Percentiles rank a stretch among this genome's conserved stretches.
These are phyloP conservation scores for Daldinia caldariorum DNA, from an alignment of 495 filamentous ascomycete species.

Conservation along the genomic window DNA sequence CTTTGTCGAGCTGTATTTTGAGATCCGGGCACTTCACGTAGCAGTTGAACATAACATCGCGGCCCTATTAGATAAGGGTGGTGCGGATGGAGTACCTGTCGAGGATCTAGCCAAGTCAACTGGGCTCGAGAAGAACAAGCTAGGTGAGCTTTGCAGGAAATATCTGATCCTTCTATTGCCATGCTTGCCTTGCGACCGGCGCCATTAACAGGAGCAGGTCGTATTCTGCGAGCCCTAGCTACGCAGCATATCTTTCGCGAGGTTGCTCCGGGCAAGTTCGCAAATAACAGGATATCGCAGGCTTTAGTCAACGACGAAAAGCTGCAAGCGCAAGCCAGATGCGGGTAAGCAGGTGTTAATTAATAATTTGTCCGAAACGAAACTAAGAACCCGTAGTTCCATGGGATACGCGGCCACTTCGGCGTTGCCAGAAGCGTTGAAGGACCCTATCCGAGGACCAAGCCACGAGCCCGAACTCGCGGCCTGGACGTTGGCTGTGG, in stretches of 20 bases:
- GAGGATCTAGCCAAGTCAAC: conserved; percentile 41
- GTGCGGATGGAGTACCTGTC: conserved; percentile 38
- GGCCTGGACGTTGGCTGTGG: conserved; percentile 49
- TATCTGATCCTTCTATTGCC: neutral
- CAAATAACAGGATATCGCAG: conserved; percentile 46
- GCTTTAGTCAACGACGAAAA: conserved; percentile 47
- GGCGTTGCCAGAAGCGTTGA: conserved; percentile 49
- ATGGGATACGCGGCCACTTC: conserved; percentile 45
- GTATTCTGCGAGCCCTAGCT: conserved; percentile 32
- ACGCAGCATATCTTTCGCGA: conserved; percentile 41
- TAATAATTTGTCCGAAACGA: conserved; percentile 1
- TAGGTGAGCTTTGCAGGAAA: conserved; percentile 33
- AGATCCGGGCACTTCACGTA: conserved; percentile 48
- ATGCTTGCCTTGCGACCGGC: neutral
- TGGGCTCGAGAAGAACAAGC: conserved; percentile 44
- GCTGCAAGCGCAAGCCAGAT: conserved; percentile 38
- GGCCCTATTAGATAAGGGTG: conserved; percentile 37
- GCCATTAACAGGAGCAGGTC: conserved; percentile 24
- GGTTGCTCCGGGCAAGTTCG: conserved; percentile 32
- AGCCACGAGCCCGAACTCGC: conserved; percentile 43
- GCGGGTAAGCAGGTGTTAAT: conserved; percentile 38
- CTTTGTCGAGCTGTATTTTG: conserved; percentile 48
- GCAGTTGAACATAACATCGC: conserved; percentile 48
- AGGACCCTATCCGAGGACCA: conserved; percentile 42
- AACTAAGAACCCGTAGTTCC: conserved; percentile 15